Evolutionary conservation across 1,139 yeast genomes (phyloP).

Genomic region (Taiozyma sp.): DNA sequence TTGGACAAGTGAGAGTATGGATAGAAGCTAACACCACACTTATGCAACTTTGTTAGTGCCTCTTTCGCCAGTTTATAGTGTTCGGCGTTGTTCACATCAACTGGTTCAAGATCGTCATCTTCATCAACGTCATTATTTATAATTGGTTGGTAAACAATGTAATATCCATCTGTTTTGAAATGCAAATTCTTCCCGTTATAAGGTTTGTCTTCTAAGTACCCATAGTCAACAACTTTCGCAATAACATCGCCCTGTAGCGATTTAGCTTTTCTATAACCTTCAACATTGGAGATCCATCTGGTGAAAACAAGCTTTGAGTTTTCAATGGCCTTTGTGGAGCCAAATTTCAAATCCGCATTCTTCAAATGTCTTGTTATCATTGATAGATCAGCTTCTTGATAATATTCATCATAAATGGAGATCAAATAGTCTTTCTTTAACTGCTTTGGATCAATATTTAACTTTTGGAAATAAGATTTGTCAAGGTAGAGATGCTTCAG

Average conservation of each 20-base stretch:
- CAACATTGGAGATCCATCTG: slow-evolving; percentile 19
- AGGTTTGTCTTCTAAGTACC: slow-evolving; percentile 20
- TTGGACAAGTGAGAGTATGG: slow-evolving; percentile 11
- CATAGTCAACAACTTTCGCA: slow-evolving; percentile 21
- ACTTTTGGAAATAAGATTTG: slow-evolving; percentile 2
- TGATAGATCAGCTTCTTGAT: slow-evolving; percentile 10
- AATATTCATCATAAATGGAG: slow-evolving; percentile 23
- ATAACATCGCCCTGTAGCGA: slow-evolving; percentile 19
- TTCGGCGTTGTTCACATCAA: slow-evolving; percentile 7
- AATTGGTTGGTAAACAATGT: slow-evolving; percentile 20
- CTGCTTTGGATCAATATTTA: not conserved
- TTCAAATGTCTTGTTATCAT: slow-evolving; percentile 15
- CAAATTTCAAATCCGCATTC: slow-evolving; percentile 5
- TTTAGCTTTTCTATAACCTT: slow-evolving; percentile 14
- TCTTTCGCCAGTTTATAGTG: slow-evolving; percentile 15
- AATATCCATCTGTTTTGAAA: slow-evolving; percentile 23
- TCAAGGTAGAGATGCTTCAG: slow-evolving; percentile 15
- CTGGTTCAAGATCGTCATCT: slow-evolving; percentile 14
- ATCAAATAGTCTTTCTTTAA: slow-evolving; percentile 7
- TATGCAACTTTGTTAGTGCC: slow-evolving; percentile 15
- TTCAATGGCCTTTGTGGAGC: slow-evolving; percentile 8
- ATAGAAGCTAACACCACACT: slow-evolving; percentile 16
- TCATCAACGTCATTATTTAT: slow-evolving; percentile 7
- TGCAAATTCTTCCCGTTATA: slow-evolving; percentile 14
- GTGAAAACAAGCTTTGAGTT: slow-evolving; percentile 11